Percentiles rank a stretch among this genome's conserved stretches.
Conservation (phyloP, 2,329 filamentous ascomycete species). For the Sphaerostilbella broomeana region DNA sequence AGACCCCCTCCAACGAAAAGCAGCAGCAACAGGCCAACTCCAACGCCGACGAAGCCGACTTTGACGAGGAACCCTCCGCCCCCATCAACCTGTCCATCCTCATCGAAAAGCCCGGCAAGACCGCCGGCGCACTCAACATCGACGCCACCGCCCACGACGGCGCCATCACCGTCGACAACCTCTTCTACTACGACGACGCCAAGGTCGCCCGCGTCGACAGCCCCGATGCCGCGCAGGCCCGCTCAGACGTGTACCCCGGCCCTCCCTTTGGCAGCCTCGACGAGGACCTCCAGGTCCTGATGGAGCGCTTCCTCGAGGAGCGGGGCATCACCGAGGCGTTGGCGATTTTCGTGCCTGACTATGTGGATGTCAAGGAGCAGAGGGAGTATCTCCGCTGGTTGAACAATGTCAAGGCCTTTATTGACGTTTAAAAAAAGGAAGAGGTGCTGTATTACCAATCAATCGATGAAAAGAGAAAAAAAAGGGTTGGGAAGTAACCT, state of each 20-base stretch:
- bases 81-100: constrained; percentile 80
- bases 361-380: constrained; percentile 98
- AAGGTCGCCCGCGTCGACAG: constrained; percentile 69
- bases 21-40: constrained; percentile 52
- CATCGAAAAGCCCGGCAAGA: constrained; percentile 75
- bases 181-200: constrained; percentile 78
- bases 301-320: constrained; percentile 94
- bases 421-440: constrained; percentile 57
- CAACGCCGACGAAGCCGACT: constrained; percentile 39
- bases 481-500: not conserved
- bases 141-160: constrained; percentile 84
- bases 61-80: constrained; percentile 54
- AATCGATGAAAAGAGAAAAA: not conserved
- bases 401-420: constrained; percentile 76
- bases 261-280: constrained; percentile 92
- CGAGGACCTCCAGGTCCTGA: constrained; percentile 85
- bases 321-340: constrained; percentile 81
- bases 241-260: constrained; percentile 77
- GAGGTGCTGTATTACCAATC: no score
- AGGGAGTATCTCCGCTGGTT: constrained; percentile 92
- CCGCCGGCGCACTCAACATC: constrained; percentile 69
- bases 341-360: constrained; percentile 88
- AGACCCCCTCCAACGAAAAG: constrained; percentile 42
- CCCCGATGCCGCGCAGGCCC: constrained; percentile 69
- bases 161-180: constrained; percentile 78